Evolutionary conservation across 192 early-diverging fungal species (phyloP), one percentile per base, ranked within the genome.

Genomic region (Radiomyces spectabilis): DNA sequence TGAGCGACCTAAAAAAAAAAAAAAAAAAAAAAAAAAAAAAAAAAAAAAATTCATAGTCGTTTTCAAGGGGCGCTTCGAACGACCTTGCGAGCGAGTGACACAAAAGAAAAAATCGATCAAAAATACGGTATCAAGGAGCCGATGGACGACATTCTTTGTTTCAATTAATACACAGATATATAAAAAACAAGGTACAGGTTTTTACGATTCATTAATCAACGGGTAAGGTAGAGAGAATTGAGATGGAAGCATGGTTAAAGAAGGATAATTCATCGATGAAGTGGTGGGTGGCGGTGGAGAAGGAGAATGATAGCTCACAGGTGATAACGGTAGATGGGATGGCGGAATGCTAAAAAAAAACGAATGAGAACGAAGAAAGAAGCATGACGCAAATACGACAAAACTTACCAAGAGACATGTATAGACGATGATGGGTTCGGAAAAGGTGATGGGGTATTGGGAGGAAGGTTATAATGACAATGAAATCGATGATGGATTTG

Each of bases 401-500:
- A 21, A 4, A 1, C 3, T 10, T 44, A 35, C 13, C 13, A 8
- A 13, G 13, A 13, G 5, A 13, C 6, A 5, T 13, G 33, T 35
- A 8, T 35, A 35, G 5, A 13, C 13, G 5, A 13, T 35, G n/a
- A 35, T 35, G 13, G 5, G 13, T 8, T 35, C 13, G 33, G 5
- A 35, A 35, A 35, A 35, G 13, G 33, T 5, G 13, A 35, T 13
- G 13, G 33, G 33, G 33, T 35, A 35, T 5, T 35, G 13, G 13
- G 33, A 13, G 5, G 33, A 35, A 35, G 33, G 33, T 8, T 13
- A 35, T 35, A 35, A 22, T 44, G 19, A 22, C 12, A 10, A 44
- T 21, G 19, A 19, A 4, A 19, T 42, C 41, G 41, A 16, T 42
- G 41, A 42, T 10, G 10, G 41, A 10, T 65, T 40, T 68, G 63